Evolutionary conservation across 371 early-diverging fungal genomes (phyloP).

Genomic region (Dinochytrium kinnereticum): DNA sequence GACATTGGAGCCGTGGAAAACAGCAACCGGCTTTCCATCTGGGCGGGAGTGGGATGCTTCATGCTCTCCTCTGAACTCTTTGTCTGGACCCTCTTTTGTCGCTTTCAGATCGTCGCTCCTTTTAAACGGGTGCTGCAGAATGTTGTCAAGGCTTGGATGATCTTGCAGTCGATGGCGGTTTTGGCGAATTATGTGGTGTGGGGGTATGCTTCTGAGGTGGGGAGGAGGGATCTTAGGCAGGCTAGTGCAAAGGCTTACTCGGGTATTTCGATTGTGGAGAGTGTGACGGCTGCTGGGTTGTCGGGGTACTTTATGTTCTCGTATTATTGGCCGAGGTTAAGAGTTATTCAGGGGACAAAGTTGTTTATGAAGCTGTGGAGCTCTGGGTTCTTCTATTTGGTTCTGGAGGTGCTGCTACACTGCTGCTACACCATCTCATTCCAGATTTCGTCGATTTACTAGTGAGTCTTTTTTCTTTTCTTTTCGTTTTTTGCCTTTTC

Average conservation of each 20-base stretch:
- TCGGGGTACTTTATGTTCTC: conserved; percentile 13
- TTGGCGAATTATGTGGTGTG: conserved; percentile 11
- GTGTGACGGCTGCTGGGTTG: conserved; percentile 9
- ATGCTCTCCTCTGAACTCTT: conserved; percentile 14
- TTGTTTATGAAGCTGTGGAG: neutral
- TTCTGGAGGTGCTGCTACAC: conserved; percentile 18
- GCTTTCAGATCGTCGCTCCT: conserved; percentile 25
- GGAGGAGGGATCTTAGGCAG: neutral
- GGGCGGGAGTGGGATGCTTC: conserved; percentile 6
- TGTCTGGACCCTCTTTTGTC: conserved; percentile 21
- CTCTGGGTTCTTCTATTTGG: conserved; percentile 12
- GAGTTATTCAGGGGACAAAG: neutral
- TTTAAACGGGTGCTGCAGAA: conserved; percentile 4
- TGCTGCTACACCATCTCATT: conserved; percentile 16
- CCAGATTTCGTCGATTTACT: conserved; percentile 19
- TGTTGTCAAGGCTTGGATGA: conserved; percentile 7
- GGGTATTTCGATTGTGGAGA: conserved; percentile 16
- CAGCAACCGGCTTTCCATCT: conserved; percentile 4
- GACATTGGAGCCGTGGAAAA: neutral
- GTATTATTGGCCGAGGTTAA: conserved; percentile 19
- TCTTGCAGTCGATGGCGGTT: neutral
- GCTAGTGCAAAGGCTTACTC: conserved; percentile 10
- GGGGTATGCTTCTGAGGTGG: neutral
- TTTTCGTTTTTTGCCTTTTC: neutral
- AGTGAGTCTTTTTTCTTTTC: neutral